Evolutionary conservation across 495 filamentous ascomycete genomes (phyloP), one percentile per base, ranked within the genome.

Genomic region (Cladorrhinum samala): DNA sequence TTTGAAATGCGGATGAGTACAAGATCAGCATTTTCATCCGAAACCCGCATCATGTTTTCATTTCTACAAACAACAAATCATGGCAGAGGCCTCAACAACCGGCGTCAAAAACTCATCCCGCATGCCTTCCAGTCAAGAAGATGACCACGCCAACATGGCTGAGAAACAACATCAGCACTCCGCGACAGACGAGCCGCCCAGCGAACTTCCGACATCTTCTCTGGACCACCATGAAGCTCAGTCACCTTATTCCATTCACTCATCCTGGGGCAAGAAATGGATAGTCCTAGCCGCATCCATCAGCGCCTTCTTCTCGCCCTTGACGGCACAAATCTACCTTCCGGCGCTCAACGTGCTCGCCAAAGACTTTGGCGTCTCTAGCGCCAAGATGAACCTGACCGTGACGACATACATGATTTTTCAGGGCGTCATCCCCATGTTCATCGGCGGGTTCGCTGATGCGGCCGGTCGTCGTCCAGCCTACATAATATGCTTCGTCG

Each of bases 301-400:
- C 47, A 77, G 71, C 11, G 78, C 82, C 16, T 82, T 86, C 64
- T 86, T 87, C 72, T 89, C 86, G 0, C 85, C 86, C 1, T 65
- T 90, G 9, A 83, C 81, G 9, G 81, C 82, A 1, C 66, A 71
- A 24, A 89, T 91, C 53, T 92, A 92, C 68, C 84, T 86, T 46
- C 86, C 86, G 5, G 82, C 84, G 0, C 69, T 91, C 39, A 77
- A 70, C 14, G 67, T 68, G 0, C 59, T 88, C 5, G 70, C 82
- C 0, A 24, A 61, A 0, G 76, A 82, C 19, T 75, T 85, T 50
- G 9, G 77, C 14, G 73, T 84, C n/a, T 76, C 76, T 0, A 54
- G 68, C 9, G 68, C 72, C 2, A 62, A 80, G 43, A 79, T 86
- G 49, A 87, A 86, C 59, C 68, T 88, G 42, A 82, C 81, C 8